These are phyloP conservation scores for Pseudoneurospora amorphoporcata DNA, from an alignment of 495 filamentous ascomycete genomes.

Conservation along the genomic window DNA sequence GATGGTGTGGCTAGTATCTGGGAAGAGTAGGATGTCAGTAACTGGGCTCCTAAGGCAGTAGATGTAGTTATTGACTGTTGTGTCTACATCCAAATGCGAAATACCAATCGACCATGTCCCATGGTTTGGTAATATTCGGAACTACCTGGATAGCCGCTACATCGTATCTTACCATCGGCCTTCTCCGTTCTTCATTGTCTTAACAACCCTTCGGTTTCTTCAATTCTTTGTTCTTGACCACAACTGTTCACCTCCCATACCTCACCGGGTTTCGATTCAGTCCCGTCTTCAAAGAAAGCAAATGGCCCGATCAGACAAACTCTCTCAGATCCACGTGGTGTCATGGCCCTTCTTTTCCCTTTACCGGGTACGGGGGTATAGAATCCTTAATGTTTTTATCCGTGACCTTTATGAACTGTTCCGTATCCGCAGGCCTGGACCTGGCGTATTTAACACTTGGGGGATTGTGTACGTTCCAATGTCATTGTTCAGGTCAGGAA, in stretches of 20 bases:
- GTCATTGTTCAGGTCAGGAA: background rate
- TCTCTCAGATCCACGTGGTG: background rate
- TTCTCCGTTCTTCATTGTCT: background rate
- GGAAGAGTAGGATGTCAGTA: background rate
- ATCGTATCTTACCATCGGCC: too few species aligned
- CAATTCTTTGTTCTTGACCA: background rate
- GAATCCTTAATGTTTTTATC: background rate
- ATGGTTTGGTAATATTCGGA: background rate
- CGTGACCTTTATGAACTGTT: background rate
- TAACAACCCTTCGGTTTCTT: background rate
- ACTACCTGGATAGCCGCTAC: background rate
- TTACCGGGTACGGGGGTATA: too few species aligned
- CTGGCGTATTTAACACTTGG: background rate
- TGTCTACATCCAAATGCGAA: background rate
- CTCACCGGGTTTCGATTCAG: background rate
- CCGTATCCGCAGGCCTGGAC: background rate
- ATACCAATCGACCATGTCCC: background rate
- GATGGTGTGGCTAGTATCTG: background rate
- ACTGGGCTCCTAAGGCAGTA: background rate
- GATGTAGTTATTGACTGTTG: background rate
- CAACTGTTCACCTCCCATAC: background rate
- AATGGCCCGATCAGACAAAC: background rate
- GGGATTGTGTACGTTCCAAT: background rate
- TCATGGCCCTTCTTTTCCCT: too few species aligned
- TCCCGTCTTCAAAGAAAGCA: background rate